A percentile compares a stretch with the other conserved stretches of the same genome.
Evolutionary conservation across 495 filamentous ascomycete species (phyloP).

Genomic region (Neurospora sp.): DNA sequence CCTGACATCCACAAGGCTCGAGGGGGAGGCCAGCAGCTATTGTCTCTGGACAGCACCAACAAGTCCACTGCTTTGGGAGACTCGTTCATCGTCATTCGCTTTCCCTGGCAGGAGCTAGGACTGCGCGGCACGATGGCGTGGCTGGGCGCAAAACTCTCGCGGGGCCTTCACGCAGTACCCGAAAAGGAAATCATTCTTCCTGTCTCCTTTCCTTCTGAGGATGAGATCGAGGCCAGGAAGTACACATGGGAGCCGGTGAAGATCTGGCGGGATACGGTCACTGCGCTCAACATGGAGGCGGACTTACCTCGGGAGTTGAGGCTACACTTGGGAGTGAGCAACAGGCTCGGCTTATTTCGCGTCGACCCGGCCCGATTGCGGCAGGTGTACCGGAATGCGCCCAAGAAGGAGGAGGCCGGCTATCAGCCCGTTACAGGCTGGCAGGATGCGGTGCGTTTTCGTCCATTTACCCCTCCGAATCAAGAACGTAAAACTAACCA

Average conservation of each 20-base stretch:
- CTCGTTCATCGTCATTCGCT: constrained; percentile 48
- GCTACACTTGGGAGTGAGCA: constrained; percentile 52
- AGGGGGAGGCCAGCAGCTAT: constrained; percentile 4
- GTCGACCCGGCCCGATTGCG: constrained; percentile 50
- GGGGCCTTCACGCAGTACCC: constrained; percentile 31
- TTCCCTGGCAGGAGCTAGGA: constrained; percentile 44
- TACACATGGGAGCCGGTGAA: constrained; percentile 55
- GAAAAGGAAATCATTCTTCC: constrained; percentile 54
- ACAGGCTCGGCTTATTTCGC: constrained; percentile 62
- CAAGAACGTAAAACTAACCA: neutral
- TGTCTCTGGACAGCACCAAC: constrained; percentile 15
- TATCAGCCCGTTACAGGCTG: constrained; percentile 74
- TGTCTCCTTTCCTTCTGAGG: constrained; percentile 46
- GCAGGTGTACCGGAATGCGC: constrained; percentile 67
- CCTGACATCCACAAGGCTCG: constrained; percentile 50
- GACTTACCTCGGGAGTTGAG: constrained; percentile 40
- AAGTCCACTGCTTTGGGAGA: constrained; percentile 26
- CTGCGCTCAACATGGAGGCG: constrained; percentile 49
- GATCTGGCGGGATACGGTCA: constrained; percentile 71
- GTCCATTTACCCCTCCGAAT: neutral
- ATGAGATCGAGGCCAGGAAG: constrained; percentile 38
- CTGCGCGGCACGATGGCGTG: constrained; percentile 29
- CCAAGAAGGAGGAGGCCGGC: constrained; percentile 53
- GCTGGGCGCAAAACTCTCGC: constrained; percentile 33
- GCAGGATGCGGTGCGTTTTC: constrained; percentile 58